Evolutionary conservation across 352 stramenopile genomes (phyloP), one percentile per base, ranked within the genome.

Genomic region (Pythium vanterpoolii): DNA sequence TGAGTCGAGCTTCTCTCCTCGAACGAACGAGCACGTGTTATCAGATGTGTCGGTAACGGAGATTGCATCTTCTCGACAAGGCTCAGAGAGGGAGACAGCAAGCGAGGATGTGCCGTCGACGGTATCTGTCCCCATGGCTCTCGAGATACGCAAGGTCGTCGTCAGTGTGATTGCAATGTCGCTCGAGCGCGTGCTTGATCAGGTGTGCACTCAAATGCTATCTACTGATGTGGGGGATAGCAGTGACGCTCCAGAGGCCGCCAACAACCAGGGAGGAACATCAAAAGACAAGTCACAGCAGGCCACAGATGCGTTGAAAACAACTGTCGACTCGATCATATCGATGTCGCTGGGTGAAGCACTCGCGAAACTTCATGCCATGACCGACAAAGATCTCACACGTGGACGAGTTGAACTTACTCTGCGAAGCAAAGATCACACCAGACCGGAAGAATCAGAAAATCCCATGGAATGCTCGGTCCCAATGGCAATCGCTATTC

Each of bases 401-500:
- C n/a, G n/a, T 31, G 13, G 30, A 27, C 11, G 27, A 27, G 39
- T 27, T 16, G 4, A 34, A 11, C n/a, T 7, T 16, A 5, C 4
- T 34, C 21, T 18, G 16, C 34, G 26, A 38, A 4, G 27, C 7
- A 18, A 28, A 19, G 11, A 5, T 38, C 16, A 6, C 19, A 4
- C 34, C 14, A 18, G 34, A 3, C 44, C 44, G 26, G 44, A 50
- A 24, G 24, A 50, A 16, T 5, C 49, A 26, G 24, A 56, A 2
- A 47, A 61, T 13, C 21, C 40, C 18, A 36, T 52, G 19, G 47
- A 54, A 44, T 68, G 52, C 30, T 73, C 56, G 2, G 60, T 68
- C 1, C 43, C 47, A 7, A 78, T 79, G 59, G 64, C 59, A 7
- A 62, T 69, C 5, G 69, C 72, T 24, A 74, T 83, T 53, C 62